A percentile compares a stretch with the other conserved stretches of the same genome.
These are phyloP conservation scores for Nectriaceae sp. DNA, from an alignment of 2,329 filamentous ascomycete species.

Conservation along the genomic window DNA sequence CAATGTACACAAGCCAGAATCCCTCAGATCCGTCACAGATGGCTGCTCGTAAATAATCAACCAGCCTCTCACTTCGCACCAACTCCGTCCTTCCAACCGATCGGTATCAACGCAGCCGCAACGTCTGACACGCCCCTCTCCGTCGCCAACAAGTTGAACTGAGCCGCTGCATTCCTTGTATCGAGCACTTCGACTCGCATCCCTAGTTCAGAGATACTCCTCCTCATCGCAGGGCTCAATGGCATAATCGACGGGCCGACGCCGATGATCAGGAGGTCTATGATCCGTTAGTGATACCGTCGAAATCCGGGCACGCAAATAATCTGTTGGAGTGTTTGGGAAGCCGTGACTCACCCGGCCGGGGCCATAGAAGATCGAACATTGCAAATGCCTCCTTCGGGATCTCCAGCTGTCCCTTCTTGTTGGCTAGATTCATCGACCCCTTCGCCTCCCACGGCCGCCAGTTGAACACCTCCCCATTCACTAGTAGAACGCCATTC, in stretches of 20 bases:
- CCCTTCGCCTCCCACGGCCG: conserved; percentile 68
- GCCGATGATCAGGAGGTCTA: conserved; percentile 88
- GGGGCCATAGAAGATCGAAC: conserved; percentile 79
- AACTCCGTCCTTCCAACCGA: conserved; percentile 73
- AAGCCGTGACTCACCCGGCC: conserved; percentile 67
- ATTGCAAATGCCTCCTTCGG: conserved; percentile 70
- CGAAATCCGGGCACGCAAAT: too few relatives aligned
- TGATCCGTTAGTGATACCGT: too few relatives aligned
- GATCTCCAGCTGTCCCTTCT: conserved; percentile 81
- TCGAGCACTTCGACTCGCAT: conserved; percentile 88
- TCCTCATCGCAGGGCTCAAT: conserved; percentile 72
- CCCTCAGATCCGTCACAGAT: too few relatives aligned
- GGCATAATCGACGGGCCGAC: conserved; percentile 76
- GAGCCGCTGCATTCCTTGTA: conserved; percentile 88
- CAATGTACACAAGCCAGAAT: too few relatives aligned
- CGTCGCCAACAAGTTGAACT: conserved; percentile 94
- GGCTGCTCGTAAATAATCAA: too few relatives aligned
- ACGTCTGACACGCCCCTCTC: conserved; percentile 85
- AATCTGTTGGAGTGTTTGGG: too few relatives aligned
- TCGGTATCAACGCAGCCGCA: conserved; percentile 83
- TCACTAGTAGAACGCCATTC: conserved; percentile 75
- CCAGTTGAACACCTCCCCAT: conserved; percentile 89
- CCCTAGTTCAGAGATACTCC: conserved; percentile 73
- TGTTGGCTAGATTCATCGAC: conserved; percentile 62
- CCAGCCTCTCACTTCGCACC: conserved; percentile 41